Evolutionary conservation across 2,329 filamentous ascomycete genomes (phyloP).

Genomic region (Colletotrichum sp.): DNA sequence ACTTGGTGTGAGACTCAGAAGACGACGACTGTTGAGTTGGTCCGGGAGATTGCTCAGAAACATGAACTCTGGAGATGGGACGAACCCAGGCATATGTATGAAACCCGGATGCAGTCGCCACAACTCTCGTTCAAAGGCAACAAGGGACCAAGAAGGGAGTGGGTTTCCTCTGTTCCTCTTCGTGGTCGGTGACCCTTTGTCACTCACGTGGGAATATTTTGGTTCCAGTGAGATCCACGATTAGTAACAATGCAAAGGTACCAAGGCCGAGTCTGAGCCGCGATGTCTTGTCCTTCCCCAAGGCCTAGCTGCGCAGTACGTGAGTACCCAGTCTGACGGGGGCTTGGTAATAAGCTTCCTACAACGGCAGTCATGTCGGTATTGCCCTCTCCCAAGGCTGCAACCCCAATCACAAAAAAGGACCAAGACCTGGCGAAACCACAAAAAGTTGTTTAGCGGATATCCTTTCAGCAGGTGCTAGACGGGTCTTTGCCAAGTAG

Average conservation of each 20-base stretch:
- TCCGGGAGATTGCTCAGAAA: background rate
- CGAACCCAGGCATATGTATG: slow-evolving; percentile 16
- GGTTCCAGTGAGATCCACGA: background rate
- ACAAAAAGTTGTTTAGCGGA: background rate
- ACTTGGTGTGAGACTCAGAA: background rate
- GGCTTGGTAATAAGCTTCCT: slow-evolving; percentile 18
- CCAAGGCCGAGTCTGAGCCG: background rate
- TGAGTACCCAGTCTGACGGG: background rate
- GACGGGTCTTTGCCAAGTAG: background rate
- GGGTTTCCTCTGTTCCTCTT: background rate
- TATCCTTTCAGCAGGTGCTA: background rate
- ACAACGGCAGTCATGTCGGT: slow-evolving; percentile 6
- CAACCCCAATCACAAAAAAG: background rate
- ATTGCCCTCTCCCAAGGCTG: background rate
- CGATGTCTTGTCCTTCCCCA: background rate
- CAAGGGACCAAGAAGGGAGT: background rate
- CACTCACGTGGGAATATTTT: background rate
- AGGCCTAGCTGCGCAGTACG: background rate
- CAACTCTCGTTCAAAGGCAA: background rate
- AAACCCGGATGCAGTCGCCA: background rate
- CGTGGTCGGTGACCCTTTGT: background rate
- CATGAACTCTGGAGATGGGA: background rate
- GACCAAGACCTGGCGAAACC: background rate
- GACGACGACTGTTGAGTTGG: background rate
- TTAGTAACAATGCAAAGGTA: background rate